Evolutionary conservation across 306 rosid species (phyloP).

Genomic region (Trichosanthes cucumerina): DNA sequence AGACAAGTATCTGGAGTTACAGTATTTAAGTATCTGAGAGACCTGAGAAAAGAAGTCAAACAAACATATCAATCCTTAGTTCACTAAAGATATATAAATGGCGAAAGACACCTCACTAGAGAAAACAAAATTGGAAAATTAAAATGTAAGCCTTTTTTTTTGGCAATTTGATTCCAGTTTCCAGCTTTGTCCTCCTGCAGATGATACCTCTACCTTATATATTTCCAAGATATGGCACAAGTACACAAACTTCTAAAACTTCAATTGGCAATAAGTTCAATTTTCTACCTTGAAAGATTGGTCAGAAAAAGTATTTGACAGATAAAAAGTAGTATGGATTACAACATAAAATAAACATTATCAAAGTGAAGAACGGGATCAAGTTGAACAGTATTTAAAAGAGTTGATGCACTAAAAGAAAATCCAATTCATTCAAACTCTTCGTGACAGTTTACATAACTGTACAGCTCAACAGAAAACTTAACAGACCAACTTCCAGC

Average conservation of each 20-base stretch:
- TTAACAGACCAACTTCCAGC: background rate
- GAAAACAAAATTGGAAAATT: background rate
- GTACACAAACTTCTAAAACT: background rate
- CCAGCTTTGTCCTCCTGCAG: background rate
- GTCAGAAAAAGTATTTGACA: background rate
- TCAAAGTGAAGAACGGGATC: background rate
- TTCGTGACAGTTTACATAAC: background rate
- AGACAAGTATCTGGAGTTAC: conserved; percentile 75
- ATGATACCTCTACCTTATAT: background rate
- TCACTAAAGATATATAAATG: background rate
- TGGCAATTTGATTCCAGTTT: background rate
- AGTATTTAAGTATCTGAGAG: conserved; percentile 66
- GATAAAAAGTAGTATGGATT: background rate
- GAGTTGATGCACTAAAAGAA: background rate
- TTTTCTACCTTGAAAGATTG: background rate
- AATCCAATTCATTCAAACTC: background rate
- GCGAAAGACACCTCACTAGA: background rate
- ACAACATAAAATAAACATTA: background rate
- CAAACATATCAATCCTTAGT: background rate
- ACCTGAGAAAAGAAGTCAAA: conserved; percentile 38
- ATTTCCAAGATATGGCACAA: background rate
- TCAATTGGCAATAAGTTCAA: background rate
- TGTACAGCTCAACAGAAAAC: background rate
- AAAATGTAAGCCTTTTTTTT: background rate
- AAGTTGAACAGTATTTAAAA: background rate